phyloP scores from a whole-genome alignment of 2,329 filamentous ascomycete genomes.

The Ceratocystis smalleyi region DNA sequence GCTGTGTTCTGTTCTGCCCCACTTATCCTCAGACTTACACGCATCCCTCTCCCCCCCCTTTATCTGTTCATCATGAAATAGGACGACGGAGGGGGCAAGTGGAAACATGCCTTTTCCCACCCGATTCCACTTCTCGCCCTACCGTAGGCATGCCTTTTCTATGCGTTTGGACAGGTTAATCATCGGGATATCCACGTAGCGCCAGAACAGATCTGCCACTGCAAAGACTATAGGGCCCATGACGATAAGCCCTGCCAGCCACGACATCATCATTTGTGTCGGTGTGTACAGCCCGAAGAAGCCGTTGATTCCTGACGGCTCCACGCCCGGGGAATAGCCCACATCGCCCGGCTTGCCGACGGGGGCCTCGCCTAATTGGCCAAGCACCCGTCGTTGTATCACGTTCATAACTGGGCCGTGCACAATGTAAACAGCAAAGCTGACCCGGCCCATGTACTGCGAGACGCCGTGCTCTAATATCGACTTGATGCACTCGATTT shows the following conservation, averaged over 20 bases:
- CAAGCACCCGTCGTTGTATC: conserved; percentile 11
- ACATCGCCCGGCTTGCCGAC: conserved; percentile 9
- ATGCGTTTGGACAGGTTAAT: conserved; percentile 16
- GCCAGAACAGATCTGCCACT: conserved; percentile 17
- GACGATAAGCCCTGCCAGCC: conserved; percentile 16
- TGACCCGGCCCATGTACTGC: conserved; percentile 45
- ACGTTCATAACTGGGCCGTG: conserved; percentile 24
- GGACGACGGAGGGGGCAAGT: not conserved
- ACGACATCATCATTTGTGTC: conserved; percentile 13
- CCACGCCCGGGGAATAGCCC: conserved; percentile 12
- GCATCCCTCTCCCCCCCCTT: not conserved
- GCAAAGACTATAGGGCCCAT: conserved; percentile 16
- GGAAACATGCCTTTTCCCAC: not conserved
- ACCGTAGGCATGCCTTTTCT: conserved; percentile 7
- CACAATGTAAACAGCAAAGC: conserved; percentile 46
- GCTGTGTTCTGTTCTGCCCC: not conserved
- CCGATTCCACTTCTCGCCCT: not conserved
- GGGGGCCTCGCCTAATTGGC: conserved; percentile 8
- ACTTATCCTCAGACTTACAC: not conserved
- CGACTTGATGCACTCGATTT: conserved; percentile 32
- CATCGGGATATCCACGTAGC: conserved; percentile 16
- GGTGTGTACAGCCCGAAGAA: conserved; percentile 15
- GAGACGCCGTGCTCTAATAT: conserved; percentile 35
- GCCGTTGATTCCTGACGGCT: conserved; percentile 12
- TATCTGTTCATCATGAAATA: not conserved